These are phyloP conservation scores for Papiliotrema terrestris DNA, from an alignment of 1,284 basidiomycete species.

Conservation along the genomic window DNA sequence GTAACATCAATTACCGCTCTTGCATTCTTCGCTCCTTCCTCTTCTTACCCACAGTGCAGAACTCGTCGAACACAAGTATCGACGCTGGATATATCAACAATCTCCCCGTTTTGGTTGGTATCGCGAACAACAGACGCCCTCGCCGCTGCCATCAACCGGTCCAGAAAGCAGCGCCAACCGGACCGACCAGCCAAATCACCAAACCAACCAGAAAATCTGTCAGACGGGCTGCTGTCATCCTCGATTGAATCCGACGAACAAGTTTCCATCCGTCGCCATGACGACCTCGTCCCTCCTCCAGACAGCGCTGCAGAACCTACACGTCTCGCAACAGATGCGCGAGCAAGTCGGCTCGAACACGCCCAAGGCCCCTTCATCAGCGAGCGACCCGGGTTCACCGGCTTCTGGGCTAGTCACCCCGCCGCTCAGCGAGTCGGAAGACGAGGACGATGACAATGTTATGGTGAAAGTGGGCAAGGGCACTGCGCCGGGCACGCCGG, in stretches of 20 bases:
- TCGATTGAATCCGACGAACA: no score
- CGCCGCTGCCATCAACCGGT: no score
- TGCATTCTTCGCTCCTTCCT: not conserved
- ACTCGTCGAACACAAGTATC: no score
- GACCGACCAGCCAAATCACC: no score
- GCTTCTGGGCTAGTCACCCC: conserved; percentile 2
- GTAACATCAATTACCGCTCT: no score
- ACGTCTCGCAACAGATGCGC: conserved; percentile 41
- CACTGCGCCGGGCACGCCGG: conserved; percentile 44
- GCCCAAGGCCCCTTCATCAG: conserved; percentile 28
- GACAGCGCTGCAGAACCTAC: conserved; percentile 47
- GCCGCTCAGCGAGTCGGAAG: conserved; percentile 20
- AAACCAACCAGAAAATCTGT: no score
- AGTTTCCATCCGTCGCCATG: conserved; percentile 11
- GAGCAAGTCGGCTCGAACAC: conserved; percentile 27
- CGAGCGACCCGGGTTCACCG: conserved; percentile 6
- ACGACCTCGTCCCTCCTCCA: conserved; percentile 42
- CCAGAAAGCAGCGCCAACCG: no score
- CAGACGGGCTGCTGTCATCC: no score
- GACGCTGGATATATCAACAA: no score
- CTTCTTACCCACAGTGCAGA: not conserved
- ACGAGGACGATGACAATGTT: conserved; percentile 51
- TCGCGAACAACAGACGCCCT: no score
- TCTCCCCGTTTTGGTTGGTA: no score
- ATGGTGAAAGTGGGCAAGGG: conserved; percentile 40